Evolutionary conservation across 2,329 filamentous ascomycete species (phyloP).

Genomic region (Thelonectria olida): DNA sequence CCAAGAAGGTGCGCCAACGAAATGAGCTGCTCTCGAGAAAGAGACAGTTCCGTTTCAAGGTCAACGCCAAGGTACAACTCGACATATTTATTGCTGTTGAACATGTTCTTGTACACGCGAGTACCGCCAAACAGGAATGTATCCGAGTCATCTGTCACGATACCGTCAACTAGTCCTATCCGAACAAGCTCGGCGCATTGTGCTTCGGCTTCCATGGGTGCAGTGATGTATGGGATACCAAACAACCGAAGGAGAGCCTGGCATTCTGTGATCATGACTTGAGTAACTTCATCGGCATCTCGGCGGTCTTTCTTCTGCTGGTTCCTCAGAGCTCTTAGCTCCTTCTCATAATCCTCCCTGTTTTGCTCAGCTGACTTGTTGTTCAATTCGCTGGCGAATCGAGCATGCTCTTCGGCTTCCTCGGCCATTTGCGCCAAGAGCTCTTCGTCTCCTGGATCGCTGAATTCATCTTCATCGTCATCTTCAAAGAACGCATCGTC

Average conservation of each 20-base stretch:
- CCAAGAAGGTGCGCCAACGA: conserved; percentile 90
- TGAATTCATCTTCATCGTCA: conserved; percentile 78
- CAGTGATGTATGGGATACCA: conserved; percentile 94
- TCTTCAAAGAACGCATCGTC: conserved; percentile 57
- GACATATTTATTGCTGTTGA: conserved; percentile 97
- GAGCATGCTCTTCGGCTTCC: conserved; percentile 92
- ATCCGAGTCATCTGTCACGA: conserved; percentile 97
- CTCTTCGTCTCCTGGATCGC: conserved; percentile 92
- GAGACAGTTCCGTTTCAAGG: conserved; percentile 86
- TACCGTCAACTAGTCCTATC: conserved; percentile 91
- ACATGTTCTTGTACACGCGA: conserved; percentile 99
- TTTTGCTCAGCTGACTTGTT: conserved; percentile 76
- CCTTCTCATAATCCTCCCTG: conserved; percentile 82
- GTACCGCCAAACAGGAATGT: conserved; percentile 97
- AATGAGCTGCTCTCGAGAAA: conserved; percentile 88
- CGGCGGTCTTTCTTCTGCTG: conserved; percentile 97
- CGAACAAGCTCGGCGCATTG: conserved; percentile 92
- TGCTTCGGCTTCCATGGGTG: conserved; percentile 98
- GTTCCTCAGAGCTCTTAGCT: conserved; percentile 85
- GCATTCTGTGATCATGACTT: conserved; percentile 95
- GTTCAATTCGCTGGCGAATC: conserved; percentile 90
- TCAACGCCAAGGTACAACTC: conserved; percentile 91
- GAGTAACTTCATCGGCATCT: conserved; percentile 95
- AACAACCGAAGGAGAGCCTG: conserved; percentile 91
- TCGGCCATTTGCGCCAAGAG: conserved; percentile 85